phyloP scores from a whole-genome alignment of 345 rosid genomes.

The Euphorbia tirucalli region DNA sequence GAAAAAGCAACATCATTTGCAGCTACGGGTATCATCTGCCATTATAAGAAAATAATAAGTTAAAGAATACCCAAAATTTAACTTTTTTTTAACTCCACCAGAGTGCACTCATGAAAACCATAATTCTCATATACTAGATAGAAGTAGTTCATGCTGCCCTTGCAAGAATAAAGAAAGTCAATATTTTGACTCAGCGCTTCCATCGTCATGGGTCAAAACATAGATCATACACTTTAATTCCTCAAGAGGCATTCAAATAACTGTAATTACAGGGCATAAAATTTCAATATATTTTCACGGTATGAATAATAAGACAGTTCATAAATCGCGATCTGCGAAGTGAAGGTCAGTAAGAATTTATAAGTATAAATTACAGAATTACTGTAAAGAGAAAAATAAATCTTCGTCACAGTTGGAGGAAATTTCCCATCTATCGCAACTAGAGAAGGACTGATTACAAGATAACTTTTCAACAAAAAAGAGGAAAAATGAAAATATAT shows the following conservation, averaged over 20 bases:
- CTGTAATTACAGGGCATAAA: not conserved
- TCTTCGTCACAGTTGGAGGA: not conserved
- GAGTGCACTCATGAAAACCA: not conserved
- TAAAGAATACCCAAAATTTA: not conserved
- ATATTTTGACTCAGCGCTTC: not conserved
- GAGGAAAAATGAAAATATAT: not conserved
- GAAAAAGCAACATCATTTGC: constrained; percentile 94
- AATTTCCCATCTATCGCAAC: not conserved
- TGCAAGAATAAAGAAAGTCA: not conserved
- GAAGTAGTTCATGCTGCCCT: not conserved
- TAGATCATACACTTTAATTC: not conserved
- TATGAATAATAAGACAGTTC: not conserved
- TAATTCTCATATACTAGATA: not conserved
- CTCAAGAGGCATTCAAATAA: not conserved
- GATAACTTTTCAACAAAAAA: not conserved
- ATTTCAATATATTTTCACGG: not conserved
- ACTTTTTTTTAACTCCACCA: not conserved
- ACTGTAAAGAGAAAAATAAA: not conserved
- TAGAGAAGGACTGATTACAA: not conserved
- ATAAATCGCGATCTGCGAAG: not conserved
- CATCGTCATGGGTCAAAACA: not conserved
- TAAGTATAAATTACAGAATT: not conserved
- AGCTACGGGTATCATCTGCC: constrained; percentile 97
- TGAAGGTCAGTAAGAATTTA: not conserved
- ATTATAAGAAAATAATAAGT: not conserved